These are phyloP conservation scores for Chrysoporthe deuterocubensis DNA, from an alignment of 2,329 filamentous ascomycete genomes.

Conservation along the genomic window DNA sequence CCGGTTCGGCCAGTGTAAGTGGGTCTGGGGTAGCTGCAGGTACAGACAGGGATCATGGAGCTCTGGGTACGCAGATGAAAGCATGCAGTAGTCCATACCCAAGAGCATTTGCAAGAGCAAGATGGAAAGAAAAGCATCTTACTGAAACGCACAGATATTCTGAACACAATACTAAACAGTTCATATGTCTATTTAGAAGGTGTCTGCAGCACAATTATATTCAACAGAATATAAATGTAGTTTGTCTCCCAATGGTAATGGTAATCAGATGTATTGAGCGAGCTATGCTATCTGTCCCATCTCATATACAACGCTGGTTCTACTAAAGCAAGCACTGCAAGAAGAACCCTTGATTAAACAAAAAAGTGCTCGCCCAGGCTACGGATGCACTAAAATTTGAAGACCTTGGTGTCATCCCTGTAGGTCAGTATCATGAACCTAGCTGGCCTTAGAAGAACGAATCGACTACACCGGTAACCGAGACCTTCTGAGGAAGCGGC, in stretches of 20 bases:
- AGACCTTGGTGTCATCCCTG: neutral
- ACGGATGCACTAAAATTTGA: neutral
- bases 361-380: neutral
- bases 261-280: neutral
- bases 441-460: neutral
- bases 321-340: too few species aligned
- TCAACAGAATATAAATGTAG: too few species aligned
- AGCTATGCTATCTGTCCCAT: neutral
- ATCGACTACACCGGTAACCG: too few species aligned
- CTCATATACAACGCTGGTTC: too few species aligned
- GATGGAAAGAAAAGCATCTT: neutral
- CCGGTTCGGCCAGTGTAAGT: slow-evolving; percentile 6
- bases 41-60: neutral
- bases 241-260: neutral
- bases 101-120: neutral
- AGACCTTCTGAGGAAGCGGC: neutral
- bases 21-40: slow-evolving; percentile 15
- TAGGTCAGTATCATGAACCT: neutral
- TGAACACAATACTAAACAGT: too few species aligned
- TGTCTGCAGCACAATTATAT: too few species aligned
- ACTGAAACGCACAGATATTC: neutral
- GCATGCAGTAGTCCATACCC: too few species aligned
- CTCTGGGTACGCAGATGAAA: neutral
- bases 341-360: too few species aligned
- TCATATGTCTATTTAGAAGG: too few species aligned